Evolutionary conservation across 2,329 filamentous ascomycete species (phyloP).

Genomic region (Thermothelomyces thermophilus): DNA sequence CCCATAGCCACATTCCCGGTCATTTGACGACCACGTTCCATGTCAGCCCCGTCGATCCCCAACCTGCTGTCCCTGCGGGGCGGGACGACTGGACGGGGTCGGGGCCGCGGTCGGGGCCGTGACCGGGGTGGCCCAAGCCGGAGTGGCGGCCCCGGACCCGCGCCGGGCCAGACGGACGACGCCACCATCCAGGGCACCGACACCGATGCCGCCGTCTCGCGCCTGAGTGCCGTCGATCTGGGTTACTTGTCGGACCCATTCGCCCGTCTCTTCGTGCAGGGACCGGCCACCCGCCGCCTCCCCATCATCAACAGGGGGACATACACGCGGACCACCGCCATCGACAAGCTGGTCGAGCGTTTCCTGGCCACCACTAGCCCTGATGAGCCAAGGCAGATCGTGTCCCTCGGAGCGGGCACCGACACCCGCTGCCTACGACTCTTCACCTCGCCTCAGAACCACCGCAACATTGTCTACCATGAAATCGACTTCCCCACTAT

Average conservation of each 20-base stretch:
- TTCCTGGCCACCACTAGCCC: constrained; percentile 52
- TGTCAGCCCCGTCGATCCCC: constrained; percentile 62
- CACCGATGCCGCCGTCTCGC: constrained; percentile 80
- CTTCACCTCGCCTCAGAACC: constrained; percentile 42
- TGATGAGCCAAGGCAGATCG: constrained; percentile 58
- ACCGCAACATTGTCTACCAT: constrained; percentile 62
- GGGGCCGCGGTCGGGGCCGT: constrained; percentile 24
- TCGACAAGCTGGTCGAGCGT: constrained; percentile 67
- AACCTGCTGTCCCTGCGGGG: constrained; percentile 60
- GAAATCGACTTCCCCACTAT: constrained; percentile 85
- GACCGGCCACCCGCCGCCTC: constrained; percentile 51
- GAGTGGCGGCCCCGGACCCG: constrained; percentile 20
- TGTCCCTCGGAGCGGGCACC: constrained; percentile 88
- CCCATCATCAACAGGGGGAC: constrained; percentile 95
- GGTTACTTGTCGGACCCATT: constrained; percentile 82
- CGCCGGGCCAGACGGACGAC: constrained; percentile 50
- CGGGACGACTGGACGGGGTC: constrained; percentile 28
- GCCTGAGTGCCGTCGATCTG: constrained; percentile 77
- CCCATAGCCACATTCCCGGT: background rate
- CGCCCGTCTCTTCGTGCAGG: constrained; percentile 62
- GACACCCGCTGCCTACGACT: constrained; percentile 84
- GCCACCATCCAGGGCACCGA: constrained; percentile 81
- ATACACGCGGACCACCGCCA: constrained; percentile 79
- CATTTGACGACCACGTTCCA: constrained; percentile 2
- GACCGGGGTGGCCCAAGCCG: constrained; percentile 32